Base-by-base conservation (phyloP, 2,329 filamentous ascomycete genomes). In the Fonsecaea monophora region DNA sequence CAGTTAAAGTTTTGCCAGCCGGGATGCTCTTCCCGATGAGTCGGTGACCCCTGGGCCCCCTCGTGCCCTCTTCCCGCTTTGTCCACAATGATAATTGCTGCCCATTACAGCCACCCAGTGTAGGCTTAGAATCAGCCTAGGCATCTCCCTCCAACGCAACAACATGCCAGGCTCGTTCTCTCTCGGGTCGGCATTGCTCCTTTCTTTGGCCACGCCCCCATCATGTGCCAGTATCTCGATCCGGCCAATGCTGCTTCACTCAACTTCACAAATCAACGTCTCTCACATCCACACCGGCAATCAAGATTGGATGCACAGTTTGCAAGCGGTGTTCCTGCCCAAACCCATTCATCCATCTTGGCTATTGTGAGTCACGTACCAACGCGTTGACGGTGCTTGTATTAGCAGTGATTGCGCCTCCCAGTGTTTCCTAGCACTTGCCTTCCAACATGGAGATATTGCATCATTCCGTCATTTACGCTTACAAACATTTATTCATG, bases 181-280 rank as follows among this genome's bases (percentile, higher is more conserved):
- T 25, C 45, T 50, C 45, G 21, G 45, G 4, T 25, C 45, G 45
- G 18, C 18, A 30, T 50, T 50, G 18, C 45, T 50, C 4, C 45
- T 50, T 4, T 25, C 10, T 15, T 25, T 13, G 10, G 8, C 3
- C 45, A 50, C 3, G 45, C 2, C 4, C 21, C 25, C 21, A 30
- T 50, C 45, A 50, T 50, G 45, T 50, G 45, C 45, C 45, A 4
- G 7, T 30, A 25, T 30, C 15, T 45, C 12, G n/a, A 45, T 4
- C 25, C 10, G 45, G 21, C 45, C 21, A 25, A 12, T 21, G n/a
- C 42, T 50, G 45, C 45, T 30, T 50, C 45, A 50, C 45, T 50
- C 45, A 9, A 50, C 45, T 25, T 25, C 45, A 50, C 45, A 50
- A 50, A 50, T 50, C 45, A 50, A 50, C 45, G 25, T 30, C 45